phyloP scores from a whole-genome alignment of 2,329 filamentous ascomycete genomes.

The Fusarium sp. region DNA sequence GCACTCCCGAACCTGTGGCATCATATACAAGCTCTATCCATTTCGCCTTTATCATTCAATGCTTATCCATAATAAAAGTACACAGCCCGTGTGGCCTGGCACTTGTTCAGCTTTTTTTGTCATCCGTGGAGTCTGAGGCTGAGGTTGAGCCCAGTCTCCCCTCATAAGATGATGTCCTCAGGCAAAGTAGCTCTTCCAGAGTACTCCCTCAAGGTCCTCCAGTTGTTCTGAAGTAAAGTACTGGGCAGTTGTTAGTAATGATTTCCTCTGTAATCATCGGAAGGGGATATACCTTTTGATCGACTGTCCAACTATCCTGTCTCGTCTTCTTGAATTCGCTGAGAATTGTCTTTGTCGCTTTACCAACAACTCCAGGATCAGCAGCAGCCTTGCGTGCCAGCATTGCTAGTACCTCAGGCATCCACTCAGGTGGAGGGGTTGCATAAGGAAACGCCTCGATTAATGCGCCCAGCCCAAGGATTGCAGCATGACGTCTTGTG shows the following conservation, averaged over 20 bases:
- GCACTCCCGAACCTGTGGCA: constrained; percentile 8
- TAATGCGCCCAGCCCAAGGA: constrained; percentile 88
- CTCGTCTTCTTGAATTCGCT: constrained; percentile 99
- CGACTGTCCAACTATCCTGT: constrained; percentile 97
- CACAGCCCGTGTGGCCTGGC: constrained; percentile 4
- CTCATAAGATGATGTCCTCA: constrained; percentile 51
- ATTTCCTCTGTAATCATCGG: background rate
- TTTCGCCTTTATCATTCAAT: constrained; percentile 10
- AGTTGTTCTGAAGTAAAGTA: constrained; percentile 92
- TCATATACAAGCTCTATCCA: constrained; percentile 39
- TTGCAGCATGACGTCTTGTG: constrained; percentile 86
- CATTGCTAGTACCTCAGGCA: constrained; percentile 90
- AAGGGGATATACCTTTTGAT: constrained; percentile 82
- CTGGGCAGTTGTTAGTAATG: constrained; percentile 53
- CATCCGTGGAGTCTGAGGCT: background rate
- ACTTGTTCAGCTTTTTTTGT: background rate
- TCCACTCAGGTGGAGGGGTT: constrained; percentile 90
- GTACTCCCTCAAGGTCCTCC: constrained; percentile 92
- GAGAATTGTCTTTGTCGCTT: constrained; percentile 92
- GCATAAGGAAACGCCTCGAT: constrained; percentile 97
- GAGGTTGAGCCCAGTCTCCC: constrained; percentile 22
- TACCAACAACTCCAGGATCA: constrained; percentile 91
- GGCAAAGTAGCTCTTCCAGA: constrained; percentile 99
- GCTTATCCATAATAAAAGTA: constrained; percentile 19
- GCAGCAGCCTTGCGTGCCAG: constrained; percentile 86